A percentile compares a stretch with the other conserved stretches of the same genome.
Evolutionary conservation across 1,284 basidiomycete species (phyloP).

Genomic region (Melampsora americana): DNA sequence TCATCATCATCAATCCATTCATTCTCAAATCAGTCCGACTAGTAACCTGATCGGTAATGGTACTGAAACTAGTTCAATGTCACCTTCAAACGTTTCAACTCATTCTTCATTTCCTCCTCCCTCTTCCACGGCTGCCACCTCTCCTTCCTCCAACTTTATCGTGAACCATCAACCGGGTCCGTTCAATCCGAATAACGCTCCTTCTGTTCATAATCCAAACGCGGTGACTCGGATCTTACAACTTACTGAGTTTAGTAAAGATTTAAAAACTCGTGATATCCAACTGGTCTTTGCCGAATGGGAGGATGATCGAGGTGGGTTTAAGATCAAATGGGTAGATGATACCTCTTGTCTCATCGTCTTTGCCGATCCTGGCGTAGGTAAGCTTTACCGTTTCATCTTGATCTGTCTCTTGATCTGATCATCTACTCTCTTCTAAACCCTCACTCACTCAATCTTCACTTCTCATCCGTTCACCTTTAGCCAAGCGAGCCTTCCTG

Average conservation of each 20-base stretch:
- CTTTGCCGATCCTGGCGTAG: constrained; percentile 65
- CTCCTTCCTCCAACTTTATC: constrained; percentile 35
- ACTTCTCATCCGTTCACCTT: constrained; percentile 49
- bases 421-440: neutral
- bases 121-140: constrained; percentile 39
- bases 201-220: constrained; percentile 61
- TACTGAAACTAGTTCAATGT: neutral
- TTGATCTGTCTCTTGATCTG: constrained; percentile 7
- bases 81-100: constrained; percentile 28
- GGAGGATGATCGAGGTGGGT: constrained; percentile 80
- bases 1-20: constrained; percentile 7
- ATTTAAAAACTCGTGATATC: constrained; percentile 95
- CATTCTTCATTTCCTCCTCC: constrained; percentile 36
- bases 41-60: constrained; percentile 8
- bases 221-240: constrained; percentile 92
- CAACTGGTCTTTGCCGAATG: constrained; percentile 85
- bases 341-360: constrained; percentile 93
- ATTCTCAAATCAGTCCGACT: constrained; percentile 7
- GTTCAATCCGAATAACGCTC: neutral
- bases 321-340: constrained; percentile 98
- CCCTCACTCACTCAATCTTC: neutral
- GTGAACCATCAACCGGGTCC: constrained; percentile 5
- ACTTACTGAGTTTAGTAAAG: constrained; percentile 83
- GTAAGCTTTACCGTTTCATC: too few relatives aligned
- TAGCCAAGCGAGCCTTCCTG: constrained; percentile 91